Evolutionary conservation across 2,329 filamentous ascomycete species (phyloP), one percentile per base, ranked within the genome.

Genomic region (Seiridium unicorne): DNA sequence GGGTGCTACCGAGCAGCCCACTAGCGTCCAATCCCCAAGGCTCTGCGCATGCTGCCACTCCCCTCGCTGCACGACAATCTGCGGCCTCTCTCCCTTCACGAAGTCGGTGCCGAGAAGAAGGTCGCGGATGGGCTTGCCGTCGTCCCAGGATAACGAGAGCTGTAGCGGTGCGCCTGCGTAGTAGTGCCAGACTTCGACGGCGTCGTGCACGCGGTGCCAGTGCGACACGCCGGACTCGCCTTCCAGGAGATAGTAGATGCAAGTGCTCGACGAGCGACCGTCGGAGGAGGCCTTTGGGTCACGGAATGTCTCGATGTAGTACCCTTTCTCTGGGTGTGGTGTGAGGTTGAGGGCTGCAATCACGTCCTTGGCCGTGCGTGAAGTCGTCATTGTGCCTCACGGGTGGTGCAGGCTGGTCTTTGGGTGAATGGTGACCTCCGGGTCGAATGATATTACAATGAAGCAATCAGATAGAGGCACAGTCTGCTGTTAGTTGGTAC

Each of bases 131-230:
- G 69, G 72, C 65, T 66, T 69, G 3, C 79, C 79, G 58, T 83
- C 73, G 55, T 83, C 69, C 26, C 60, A 67, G 2, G 79, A 80
- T 0, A 83, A 70, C 2, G 74, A 78, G 8, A 83, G 68, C 9
- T 67, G 73, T 54, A 84, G 66, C 1, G 81, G 81, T 5, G 81
- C 80, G 7, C 82, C 82, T 8, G 79, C 81, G 56, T 84, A 84
- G 69, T 79, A 80, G 65, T 84, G 82, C 82, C 82, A 84, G 8
- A 82, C 70, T 66, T 84, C 80, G 48, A 69, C 76, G 3, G 78
- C 77, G 60, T 84, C 80, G 51, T 8, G 38, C 51, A 81, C 75
- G 51, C 78, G 76, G 66, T 84, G 82, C 82, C 81, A 84, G 59
- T 75, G 65, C 1, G 81, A 84, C 13, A 71, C 63, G 0, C 77